Evolutionary conservation across 345 rosid genomes (phyloP), one percentile per base, ranked within the genome.

Genomic region (Schrenkiella parvula): DNA sequence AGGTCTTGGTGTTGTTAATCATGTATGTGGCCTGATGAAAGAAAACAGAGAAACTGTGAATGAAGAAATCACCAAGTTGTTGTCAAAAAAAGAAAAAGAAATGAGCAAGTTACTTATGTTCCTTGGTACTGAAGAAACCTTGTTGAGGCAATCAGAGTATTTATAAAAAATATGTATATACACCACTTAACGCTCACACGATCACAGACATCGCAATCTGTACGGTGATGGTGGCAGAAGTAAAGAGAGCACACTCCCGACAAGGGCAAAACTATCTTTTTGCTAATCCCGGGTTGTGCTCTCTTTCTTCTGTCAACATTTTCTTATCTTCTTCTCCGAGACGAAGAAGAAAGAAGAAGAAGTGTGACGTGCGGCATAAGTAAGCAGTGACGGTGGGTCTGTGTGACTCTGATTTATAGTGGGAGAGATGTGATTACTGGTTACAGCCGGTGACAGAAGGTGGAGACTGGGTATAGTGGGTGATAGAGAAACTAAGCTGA

Each of bases 301-400:
- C 93, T 77, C 96, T 91, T 93, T 91, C 97, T 91, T 91, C 97
- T 91, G 97, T 91, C 97, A 91, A 75, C 95, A 79, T 71, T 22
- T 79, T 51, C 47, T 11, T 64, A 68, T 62, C 70, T 53, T 46
- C 59, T 62, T 62, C 79, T 35, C 58, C 41, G 2, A 4, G 46
- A 56, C 2, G 32, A 41, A 41, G 66, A 68, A 53, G 73, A 74
- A 67, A 57, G 47, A 23, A 60, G 47, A 66, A 56, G 17, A 38
- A 29, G 51, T 75, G 79, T 69, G 75, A 62, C 79, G 79, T 76
- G 79, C 46, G 59, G 53, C 71, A 52, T 69, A 76, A 69, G 79
- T 54, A 76, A 76, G 66, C 11, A 37, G 75, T 44, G 44, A 69
- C 70, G 75, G 51, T 62, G 57, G 42, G 12, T 59, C 60, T 58